phyloP scores from a whole-genome alignment of 2,329 filamentous ascomycete genomes.

The Periconia sp. region DNA sequence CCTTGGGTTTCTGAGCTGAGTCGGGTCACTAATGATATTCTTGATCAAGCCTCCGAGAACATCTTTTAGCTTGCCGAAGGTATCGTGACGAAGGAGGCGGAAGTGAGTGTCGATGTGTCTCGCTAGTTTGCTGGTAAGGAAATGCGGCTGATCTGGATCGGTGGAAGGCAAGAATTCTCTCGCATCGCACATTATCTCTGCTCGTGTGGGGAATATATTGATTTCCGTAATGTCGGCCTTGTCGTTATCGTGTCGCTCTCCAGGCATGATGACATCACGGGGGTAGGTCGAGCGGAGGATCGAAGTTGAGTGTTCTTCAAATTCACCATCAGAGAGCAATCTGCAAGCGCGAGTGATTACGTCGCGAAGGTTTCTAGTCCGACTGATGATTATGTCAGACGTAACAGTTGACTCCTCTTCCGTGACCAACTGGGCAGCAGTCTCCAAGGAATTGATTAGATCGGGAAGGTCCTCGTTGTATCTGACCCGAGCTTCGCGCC shows the following conservation, averaged over 20 bases:
- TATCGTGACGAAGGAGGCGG: slow-evolving; percentile 35
- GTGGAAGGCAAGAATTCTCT: slow-evolving; percentile 39
- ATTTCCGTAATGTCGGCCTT: slow-evolving; percentile 32
- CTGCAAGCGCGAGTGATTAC: too few species aligned
- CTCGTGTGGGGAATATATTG: slow-evolving; percentile 33
- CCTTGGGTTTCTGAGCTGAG: slow-evolving; percentile 8
- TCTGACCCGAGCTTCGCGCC: too few species aligned
- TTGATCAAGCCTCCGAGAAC: slow-evolving; percentile 23
- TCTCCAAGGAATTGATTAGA: too few species aligned
- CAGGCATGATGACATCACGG: slow-evolving; percentile 20
- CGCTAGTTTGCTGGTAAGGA: slow-evolving; percentile 21
- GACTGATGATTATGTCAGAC: too few species aligned
- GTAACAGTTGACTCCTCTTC: too few species aligned
- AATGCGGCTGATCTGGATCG: slow-evolving; percentile 30
- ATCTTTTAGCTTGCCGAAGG: slow-evolving; percentile 33
- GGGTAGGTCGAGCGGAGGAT: slow-evolving; percentile 22
- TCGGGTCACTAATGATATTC: slow-evolving; percentile 6
- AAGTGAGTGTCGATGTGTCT: slow-evolving; percentile 39
- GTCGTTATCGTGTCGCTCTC: slow-evolving; percentile 37
- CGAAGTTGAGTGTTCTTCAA: too few species aligned
- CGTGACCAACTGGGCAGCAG: too few species aligned
- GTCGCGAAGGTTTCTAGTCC: too few species aligned
- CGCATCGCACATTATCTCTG: slow-evolving; percentile 41
- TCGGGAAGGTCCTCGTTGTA: too few species aligned
- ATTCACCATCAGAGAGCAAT: too few species aligned